Evolutionary conservation across 164 flowering plant genomes (phyloP), one percentile per base, ranked within the genome.

Genomic region (Magnolia officinalis): DNA sequence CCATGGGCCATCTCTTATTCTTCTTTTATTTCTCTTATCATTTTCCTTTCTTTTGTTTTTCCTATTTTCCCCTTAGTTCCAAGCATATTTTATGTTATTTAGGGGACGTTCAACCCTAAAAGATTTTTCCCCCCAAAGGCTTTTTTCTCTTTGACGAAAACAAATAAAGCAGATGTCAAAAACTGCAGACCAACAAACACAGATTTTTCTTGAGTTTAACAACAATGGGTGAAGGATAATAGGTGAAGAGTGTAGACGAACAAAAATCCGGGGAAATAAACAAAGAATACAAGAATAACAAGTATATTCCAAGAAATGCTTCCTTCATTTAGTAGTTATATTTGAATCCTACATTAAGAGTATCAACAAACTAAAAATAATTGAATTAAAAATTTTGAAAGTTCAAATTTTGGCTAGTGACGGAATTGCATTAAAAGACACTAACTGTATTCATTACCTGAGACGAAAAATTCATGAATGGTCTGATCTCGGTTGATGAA

Each of bases 381-480:
- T 11, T 4, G n/a, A 67, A 67, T 31, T 68, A 68, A 21, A 52
- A 29, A 72, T 58, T 26, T 16, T 18, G 19, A 29, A 24, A 58
- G 18, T 59, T 16, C 49, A 50, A 70, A 70, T 20, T 31, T 50
- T 69, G 19, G 10, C n/a, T 50, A 14, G 14, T 7, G 59, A 49
- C 19, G 58, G 26, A 50, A n/a, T 49, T 49, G 18, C 13, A 68
- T 14, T n/a, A 26, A 19, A 29, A 68, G 11, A 37, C 29, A 68
- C 16, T 10, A 11, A 13, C 24, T 2, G 6, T 49, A 20, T n/a
- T 70, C n/a, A 50, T 78, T 82, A 94, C 98, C 99, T 94, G 98
- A 75, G 99, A 96, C 31, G 99, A 90, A 76, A 83, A 94, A 78
- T 96, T 94, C 79, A 49, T 77, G 83, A 94, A 93, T 51, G 98